Evolutionary conservation across 768 basidiomycete species (phyloP).

Genomic region (Collybia sordida): DNA sequence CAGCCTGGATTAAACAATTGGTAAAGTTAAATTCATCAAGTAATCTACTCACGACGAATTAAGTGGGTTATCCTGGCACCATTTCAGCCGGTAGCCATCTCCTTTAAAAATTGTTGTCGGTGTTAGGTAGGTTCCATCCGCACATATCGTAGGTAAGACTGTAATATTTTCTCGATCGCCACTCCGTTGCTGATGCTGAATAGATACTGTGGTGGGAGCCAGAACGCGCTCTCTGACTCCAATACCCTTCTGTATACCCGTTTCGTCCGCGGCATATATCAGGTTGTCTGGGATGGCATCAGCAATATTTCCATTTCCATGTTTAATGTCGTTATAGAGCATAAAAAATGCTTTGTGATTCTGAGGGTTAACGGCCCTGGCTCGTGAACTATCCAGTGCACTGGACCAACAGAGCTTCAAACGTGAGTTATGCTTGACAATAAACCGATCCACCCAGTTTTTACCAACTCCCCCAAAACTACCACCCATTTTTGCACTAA

Average conservation of each 20-base stretch:
- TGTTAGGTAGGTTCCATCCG: conserved; percentile 29
- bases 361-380: too few relatives aligned
- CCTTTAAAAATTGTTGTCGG: conserved; percentile 39
- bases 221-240: conserved; percentile 23
- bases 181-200: conserved; percentile 14
- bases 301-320: too few relatives aligned
- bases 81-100: conserved; percentile 26
- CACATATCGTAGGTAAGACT: conserved; percentile 36
- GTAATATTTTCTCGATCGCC: conserved; percentile 34
- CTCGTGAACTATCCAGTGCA: too few relatives aligned
- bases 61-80: conserved; percentile 32
- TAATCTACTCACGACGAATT: conserved; percentile 27
- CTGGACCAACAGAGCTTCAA: too few relatives aligned
- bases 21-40: background rate
- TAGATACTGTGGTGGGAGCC: conserved; percentile 20
- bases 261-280: conserved; percentile 19
- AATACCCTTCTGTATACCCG: conserved; percentile 10
- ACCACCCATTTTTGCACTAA: too few relatives aligned
- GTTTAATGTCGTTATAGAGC: too few relatives aligned
- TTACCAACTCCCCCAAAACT: too few relatives aligned
- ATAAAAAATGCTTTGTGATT: too few relatives aligned
- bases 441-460: too few relatives aligned
- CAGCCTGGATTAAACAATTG: conserved; percentile 17
- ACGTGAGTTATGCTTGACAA: too few relatives aligned
- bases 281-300: conserved; percentile 10